These are phyloP conservation scores for Scutellaria galericulata DNA, from an alignment of 257 asterid genomes.

Conservation along the genomic window DNA sequence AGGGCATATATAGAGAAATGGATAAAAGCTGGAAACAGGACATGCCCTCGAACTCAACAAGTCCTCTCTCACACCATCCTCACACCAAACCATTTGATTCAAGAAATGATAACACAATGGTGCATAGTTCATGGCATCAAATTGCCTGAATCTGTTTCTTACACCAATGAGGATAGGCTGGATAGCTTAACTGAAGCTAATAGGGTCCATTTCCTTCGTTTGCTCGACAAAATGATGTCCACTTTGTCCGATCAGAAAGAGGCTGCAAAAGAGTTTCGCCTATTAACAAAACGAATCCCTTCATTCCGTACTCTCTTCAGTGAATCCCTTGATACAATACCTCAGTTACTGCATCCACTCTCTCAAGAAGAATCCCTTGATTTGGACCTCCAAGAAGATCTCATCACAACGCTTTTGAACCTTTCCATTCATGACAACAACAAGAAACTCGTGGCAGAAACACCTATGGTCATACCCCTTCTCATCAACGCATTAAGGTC, in stretches of 20 bases:
- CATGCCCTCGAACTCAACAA: slow-evolving; percentile 82
- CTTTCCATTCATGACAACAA: slow-evolving; percentile 85
- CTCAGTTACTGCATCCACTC: slow-evolving; percentile 45
- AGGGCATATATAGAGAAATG: slow-evolving; percentile 77
- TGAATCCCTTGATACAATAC: slow-evolving; percentile 59
- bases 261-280: slow-evolving; percentile 75
- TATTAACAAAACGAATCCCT: slow-evolving; percentile 67
- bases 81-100: slow-evolving; percentile 72
- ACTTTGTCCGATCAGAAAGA: slow-evolving; percentile 61
- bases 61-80: slow-evolving; percentile 75
- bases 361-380: slow-evolving; percentile 32
- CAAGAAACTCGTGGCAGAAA: slow-evolving; percentile 82
- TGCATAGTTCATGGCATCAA: slow-evolving; percentile 63
- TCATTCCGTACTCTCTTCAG: slow-evolving; percentile 83
- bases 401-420: slow-evolving; percentile 78
- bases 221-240: slow-evolving; percentile 66
- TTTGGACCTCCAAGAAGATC: slow-evolving; percentile 74
- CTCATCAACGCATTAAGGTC: slow-evolving; percentile 65
- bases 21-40: slow-evolving; percentile 75
- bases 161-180: slow-evolving; percentile 47
- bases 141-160: slow-evolving; percentile 53
- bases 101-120: slow-evolving; percentile 72
- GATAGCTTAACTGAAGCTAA: slow-evolving; percentile 58
- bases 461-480: slow-evolving; percentile 66
- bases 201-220: slow-evolving; percentile 48